Base-by-base conservation (phyloP, 2,329 filamentous ascomycete species). In the Tricladium varicosporioides region DNA sequence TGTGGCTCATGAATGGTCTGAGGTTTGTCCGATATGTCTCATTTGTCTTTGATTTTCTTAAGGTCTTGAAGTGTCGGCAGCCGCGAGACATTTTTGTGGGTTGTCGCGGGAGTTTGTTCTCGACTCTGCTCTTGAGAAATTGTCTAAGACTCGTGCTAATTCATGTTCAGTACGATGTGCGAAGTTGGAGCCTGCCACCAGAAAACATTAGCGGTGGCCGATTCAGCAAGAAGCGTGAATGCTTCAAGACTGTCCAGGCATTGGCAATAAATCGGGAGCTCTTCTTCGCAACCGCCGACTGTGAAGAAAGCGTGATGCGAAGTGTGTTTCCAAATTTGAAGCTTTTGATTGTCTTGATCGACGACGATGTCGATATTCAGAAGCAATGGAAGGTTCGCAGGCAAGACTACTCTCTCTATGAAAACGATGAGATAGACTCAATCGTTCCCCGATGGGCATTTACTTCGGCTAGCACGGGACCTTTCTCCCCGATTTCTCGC, bases 301-400 rank as follows among this genome's bases (percentile, higher is more conserved):
- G 14, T 13, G 22, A 33, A 10, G 51, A 36, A 45, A 19, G 19
- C 22, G 27, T 56, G 13, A 31, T 55, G 2, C 52, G 52, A 10
- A 18, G 44, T 5, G 22, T 48, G n/a, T 59, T 55, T 18, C 56
- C 52, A 18, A 59, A 49, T n/a, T 32, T 59, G 10, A 46, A 59
- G 32, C 44, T 55, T 27, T 45, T 59, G 16, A 59, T 56, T n/a
- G 36, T 55, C 14, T 46, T 59, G 45, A 55, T 59, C 9, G 52
- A 59, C 11, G 45, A 44, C 27, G 15, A 40, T 9, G 27, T 53
- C 22, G 53, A 55, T 18, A 52, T 53, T 15, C 13, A 36, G 31
- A 36, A 48, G 16, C 13, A 40, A n/a, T 51, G 52, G 56, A 45
- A 48, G 43, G 9, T 48, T 15, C 16, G 27, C 11, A 32, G 45